Evolutionary conservation across 805 yeast genomes (phyloP), one percentile per base, ranked within the genome.

Genomic region (Candida oleophila): DNA sequence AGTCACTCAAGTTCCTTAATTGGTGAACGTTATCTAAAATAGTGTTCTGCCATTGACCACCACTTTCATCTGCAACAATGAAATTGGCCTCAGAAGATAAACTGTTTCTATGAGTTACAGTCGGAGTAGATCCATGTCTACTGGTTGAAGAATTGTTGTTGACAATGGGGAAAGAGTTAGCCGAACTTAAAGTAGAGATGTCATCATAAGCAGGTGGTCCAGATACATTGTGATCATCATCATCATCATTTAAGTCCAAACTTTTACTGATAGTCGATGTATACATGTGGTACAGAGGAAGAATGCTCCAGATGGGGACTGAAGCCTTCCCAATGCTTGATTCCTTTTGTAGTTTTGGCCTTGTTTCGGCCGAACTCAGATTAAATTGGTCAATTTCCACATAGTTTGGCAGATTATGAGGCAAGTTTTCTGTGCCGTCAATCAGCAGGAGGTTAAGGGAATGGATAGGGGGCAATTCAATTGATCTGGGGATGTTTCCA

Each of bases 251-350:
- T 1, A 51, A 49, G 34, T 53, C 42, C 4, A 44, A 44, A 16
- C 50, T 52, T 50, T 48, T 48, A 28, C 50, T 48, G 38, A 60
- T 44, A 2, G 59, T 50, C 5, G 51, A 47, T 9, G 59, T 49
- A 47, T 59, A 68, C 71, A 70, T 66, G 22, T 61, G 61, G 52
- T 71, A 71, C 35, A 71, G 65, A 5, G 76, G 76, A 18, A 71
- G 49, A 12, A 71, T 71, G 16, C 62, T 57, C 71, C 73, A 68
- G 14, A 69, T 51, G 1, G 71, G 72, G 33, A 57, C 66, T 15
- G 53, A 28, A 28, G 12, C 33, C 9, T 28, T 28, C 12, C 14
- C 33, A 28, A 28, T 28, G 33, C 12, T 11, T 28, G 9, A 9
- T 11, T 11, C 33, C 33, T 28, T 9, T 11, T 28, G 21, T 14